Conservation (phyloP, 139 green algal species). For the Zygnema cylindricum region DNA sequence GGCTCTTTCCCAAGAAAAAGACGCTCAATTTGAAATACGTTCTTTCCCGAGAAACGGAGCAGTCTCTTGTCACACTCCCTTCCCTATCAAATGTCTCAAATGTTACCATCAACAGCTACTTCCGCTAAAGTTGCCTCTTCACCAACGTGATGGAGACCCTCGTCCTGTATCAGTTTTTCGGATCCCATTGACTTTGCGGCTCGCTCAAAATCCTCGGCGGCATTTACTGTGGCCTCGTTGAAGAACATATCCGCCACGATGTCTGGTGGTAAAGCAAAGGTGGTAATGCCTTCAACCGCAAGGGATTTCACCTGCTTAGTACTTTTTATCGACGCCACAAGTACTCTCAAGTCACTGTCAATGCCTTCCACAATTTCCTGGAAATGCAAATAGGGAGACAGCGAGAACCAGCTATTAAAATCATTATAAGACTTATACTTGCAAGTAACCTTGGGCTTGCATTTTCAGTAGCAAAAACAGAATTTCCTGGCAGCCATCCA, state of each 20-base stretch:
- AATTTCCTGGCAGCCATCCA: too few species aligned
- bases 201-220: constrained; percentile 40
- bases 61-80: neutral
- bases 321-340: constrained; percentile 77
- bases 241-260: constrained; percentile 68
- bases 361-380: constrained; percentile 15
- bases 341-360: constrained; percentile 67
- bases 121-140: neutral
- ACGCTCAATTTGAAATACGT: too few species aligned
- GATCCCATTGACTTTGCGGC: neutral
- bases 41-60: neutral
- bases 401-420: too few species aligned
- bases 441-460: too few species aligned
- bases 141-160: neutral
- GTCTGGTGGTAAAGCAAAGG: constrained; percentile 80
- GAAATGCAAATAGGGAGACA: too few species aligned
- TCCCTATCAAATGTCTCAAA: neutral
- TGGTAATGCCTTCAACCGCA: constrained; percentile 73
- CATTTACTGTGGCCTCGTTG: constrained; percentile 8
- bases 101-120: neutral
- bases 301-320: constrained; percentile 69
- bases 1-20: too few species aligned
- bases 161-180: too few species aligned
- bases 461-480: too few species aligned
- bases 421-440: too few species aligned